phyloP scores from a whole-genome alignment of 768 basidiomycete species.

The Tricholoma furcatifolium region DNA sequence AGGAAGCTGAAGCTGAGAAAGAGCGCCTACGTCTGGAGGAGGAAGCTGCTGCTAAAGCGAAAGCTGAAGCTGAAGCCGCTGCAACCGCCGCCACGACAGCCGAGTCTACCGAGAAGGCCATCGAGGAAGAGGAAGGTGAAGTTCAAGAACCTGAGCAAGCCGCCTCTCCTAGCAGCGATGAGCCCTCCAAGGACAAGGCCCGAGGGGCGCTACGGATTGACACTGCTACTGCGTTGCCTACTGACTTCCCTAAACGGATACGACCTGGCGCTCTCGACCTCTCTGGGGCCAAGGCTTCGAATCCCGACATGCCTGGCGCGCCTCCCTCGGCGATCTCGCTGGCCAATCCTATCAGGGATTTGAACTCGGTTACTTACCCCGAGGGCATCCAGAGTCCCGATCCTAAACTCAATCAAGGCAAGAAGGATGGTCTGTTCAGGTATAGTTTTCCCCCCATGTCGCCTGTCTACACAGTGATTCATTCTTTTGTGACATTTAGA shows the following conservation, averaged over 20 bases:
- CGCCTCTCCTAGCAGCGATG: slow-evolving; percentile 32
- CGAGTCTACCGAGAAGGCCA: slow-evolving; percentile 18
- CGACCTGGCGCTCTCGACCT: slow-evolving; percentile 79
- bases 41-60: slow-evolving; percentile 43
- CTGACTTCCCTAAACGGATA: slow-evolving; percentile 39
- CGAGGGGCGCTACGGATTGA: slow-evolving; percentile 67
- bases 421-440: slow-evolving; percentile 89
- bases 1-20: slow-evolving; percentile 40
- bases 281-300: slow-evolving; percentile 44
- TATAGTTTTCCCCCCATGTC: slow-evolving; percentile 25
- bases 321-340: slow-evolving; percentile 72
- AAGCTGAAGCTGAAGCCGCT: slow-evolving; percentile 32
- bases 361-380: slow-evolving; percentile 77
- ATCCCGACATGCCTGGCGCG: slow-evolving; percentile 32
- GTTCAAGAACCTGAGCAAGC: slow-evolving; percentile 21
- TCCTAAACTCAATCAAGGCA: slow-evolving; percentile 86
- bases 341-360: slow-evolving; percentile 83
- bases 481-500: slow-evolving; percentile 34
- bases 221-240: slow-evolving; percentile 42
- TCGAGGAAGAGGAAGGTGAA: slow-evolving; percentile 34
- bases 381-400: slow-evolving; percentile 84
- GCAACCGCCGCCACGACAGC: slow-evolving; percentile 25
- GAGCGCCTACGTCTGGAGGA: slow-evolving; percentile 34
- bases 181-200: slow-evolving; percentile 41
- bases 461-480: not conserved